These are phyloP conservation scores for Pseudogymnoascus sp. DNA, from an alignment of 2,329 filamentous ascomycete species.

Conservation along the genomic window DNA sequence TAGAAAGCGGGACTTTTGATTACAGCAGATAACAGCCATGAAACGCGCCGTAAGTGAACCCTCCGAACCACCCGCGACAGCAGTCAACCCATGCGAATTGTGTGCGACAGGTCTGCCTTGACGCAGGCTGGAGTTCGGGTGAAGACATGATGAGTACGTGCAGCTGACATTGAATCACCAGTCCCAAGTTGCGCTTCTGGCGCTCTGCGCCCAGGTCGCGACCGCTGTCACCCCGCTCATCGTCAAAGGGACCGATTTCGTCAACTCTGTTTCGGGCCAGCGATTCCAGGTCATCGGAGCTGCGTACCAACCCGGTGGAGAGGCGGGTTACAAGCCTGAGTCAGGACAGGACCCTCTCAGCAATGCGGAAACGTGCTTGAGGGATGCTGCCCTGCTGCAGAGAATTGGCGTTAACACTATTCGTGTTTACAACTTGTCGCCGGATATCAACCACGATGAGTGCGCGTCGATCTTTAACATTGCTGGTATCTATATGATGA, in stretches of 20 bases:
- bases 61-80: constrained; percentile 1
- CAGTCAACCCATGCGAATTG: neutral
- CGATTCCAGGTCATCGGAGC: constrained; percentile 62
- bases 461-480: constrained; percentile 64
- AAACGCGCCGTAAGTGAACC: constrained; percentile 9
- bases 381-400: constrained; percentile 62
- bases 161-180: neutral
- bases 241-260: constrained; percentile 52
- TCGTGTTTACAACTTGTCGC: constrained; percentile 64
- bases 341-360: constrained; percentile 54
- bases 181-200: constrained; percentile 20
- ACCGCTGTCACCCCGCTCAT: constrained; percentile 53
- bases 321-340: constrained; percentile 52
- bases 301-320: constrained; percentile 64
- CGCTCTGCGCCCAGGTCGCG: constrained; percentile 34
- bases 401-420: constrained; percentile 59
- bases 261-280: constrained; percentile 52
- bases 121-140: neutral
- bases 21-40: neutral
- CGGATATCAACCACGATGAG: constrained; percentile 59
- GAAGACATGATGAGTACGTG: neutral
- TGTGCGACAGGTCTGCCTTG: neutral
- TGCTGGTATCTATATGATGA: constrained; percentile 62
- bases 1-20: neutral
- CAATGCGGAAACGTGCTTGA: constrained; percentile 50